Conservation (phyloP, 106 monocot genomes). For the Allium fistulosum region DNA sequence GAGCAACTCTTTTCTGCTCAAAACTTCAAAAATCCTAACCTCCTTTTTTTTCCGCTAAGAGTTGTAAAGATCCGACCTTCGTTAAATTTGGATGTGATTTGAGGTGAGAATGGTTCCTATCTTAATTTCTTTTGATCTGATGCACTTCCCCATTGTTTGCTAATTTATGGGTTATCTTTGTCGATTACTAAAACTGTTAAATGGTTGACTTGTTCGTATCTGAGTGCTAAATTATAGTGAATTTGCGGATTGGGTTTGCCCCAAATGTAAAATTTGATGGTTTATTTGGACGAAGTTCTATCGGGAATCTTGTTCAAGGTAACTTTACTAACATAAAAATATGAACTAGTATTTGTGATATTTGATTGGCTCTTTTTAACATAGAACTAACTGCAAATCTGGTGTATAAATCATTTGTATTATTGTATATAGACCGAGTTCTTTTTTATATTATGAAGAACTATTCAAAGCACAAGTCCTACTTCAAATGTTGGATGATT, state of each 20-base stretch:
- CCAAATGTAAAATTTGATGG: neutral
- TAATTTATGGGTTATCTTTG: neutral
- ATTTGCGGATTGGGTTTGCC: neutral
- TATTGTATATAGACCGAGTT: too few relatives aligned
- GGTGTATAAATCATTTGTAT: neutral
- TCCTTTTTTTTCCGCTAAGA: neutral
- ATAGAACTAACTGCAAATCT: neutral
- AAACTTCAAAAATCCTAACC: neutral
- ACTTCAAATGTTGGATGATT: neutral
- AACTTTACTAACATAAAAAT: too few relatives aligned
- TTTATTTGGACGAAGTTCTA: too few relatives aligned
- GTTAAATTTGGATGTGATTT: neutral
- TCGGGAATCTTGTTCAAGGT: neutral
- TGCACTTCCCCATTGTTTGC: neutral
- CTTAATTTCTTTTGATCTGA: neutral
- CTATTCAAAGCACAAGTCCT: too few relatives aligned
- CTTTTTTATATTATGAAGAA: too few relatives aligned
- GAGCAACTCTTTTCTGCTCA: neutral
- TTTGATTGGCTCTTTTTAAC: neutral
- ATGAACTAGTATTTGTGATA: too few relatives aligned
- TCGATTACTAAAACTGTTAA: neutral
- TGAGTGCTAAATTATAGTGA: neutral
- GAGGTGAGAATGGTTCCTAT: neutral
- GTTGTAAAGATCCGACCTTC: neutral
- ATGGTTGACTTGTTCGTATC: too few relatives aligned